Evolutionary conservation across 495 filamentous ascomycete genomes (phyloP).

Genomic region (Venustampulla echinocandica): DNA sequence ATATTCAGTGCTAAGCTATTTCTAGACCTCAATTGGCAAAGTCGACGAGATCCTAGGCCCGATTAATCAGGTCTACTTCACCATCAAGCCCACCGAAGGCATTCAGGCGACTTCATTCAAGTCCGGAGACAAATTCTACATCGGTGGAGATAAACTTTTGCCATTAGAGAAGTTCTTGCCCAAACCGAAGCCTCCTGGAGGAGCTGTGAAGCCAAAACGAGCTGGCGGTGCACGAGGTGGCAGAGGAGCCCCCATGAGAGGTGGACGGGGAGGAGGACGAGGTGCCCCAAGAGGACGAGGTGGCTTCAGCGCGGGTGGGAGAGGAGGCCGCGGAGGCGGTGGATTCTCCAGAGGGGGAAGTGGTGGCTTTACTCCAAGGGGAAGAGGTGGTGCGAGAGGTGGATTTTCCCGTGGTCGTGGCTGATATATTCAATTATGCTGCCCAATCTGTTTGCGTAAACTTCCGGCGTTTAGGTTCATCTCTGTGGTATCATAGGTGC

Average conservation of each 20-base stretch:
- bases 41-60: conserved; percentile 93
- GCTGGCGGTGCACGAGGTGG: conserved; percentile 37
- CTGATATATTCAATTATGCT: conserved; percentile 4
- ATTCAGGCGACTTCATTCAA: conserved; percentile 95
- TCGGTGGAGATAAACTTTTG: conserved; percentile 86
- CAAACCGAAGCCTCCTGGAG: conserved; percentile 79
- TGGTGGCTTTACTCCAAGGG: conserved; percentile 35
- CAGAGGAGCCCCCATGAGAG: conserved; percentile 16
- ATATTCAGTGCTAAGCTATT: conserved; percentile 37
- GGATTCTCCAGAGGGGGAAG: conserved; percentile 35
- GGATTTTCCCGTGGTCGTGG: conserved; percentile 23
- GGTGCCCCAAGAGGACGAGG: conserved; percentile 45
- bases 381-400: conserved; percentile 29
- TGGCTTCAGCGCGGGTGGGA: conserved; percentile 34
- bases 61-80: conserved; percentile 96
- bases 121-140: conserved; percentile 92
- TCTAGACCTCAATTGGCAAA: conserved; percentile 79
- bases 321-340: conserved; percentile 35
- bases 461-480: conserved; percentile 9
- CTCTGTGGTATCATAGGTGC: not conserved
- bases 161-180: conserved; percentile 94
- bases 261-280: conserved; percentile 37
- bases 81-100: conserved; percentile 90
- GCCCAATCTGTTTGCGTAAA: not conserved
- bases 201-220: conserved; percentile 47